These are phyloP conservation scores for Talaromyces sp. DNA, from an alignment of 2,329 filamentous ascomycete species.

Conservation along the genomic window DNA sequence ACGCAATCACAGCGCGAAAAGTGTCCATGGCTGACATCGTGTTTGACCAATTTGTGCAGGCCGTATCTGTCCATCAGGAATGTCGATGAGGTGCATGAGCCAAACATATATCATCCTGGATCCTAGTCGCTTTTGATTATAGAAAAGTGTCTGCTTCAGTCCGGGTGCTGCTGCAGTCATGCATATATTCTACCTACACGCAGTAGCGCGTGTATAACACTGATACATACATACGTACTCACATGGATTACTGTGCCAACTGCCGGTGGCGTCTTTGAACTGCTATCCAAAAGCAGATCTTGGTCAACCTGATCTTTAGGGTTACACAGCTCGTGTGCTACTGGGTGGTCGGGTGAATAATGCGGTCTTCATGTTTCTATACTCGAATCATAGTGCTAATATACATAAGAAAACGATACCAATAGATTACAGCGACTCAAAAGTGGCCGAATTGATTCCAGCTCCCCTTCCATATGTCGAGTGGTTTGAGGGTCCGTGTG, in stretches of 20 bases:
- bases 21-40: neutral
- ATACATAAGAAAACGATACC: neutral
- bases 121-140: neutral
- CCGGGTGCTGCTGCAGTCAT: neutral
- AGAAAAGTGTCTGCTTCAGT: neutral
- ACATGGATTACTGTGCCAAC: neutral
- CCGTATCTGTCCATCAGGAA: neutral
- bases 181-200: neutral
- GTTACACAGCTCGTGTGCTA: neutral
- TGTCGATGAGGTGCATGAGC: neutral
- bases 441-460: neutral
- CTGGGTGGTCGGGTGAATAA: neutral
- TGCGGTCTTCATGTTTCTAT: neutral
- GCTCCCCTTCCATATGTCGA: neutral
- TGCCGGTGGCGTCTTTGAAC: neutral
- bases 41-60: neutral
- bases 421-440: neutral
- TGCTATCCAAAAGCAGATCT: neutral
- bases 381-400: neutral
- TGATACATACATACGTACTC: neutral
- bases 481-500: no score
- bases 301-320: neutral
- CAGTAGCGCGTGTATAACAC: neutral
- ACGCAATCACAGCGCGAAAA: conserved; percentile 4
- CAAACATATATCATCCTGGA: neutral